phyloP scores from a whole-genome alignment of 495 filamentous ascomycete genomes.

The Clavariopsis aquatica region DNA sequence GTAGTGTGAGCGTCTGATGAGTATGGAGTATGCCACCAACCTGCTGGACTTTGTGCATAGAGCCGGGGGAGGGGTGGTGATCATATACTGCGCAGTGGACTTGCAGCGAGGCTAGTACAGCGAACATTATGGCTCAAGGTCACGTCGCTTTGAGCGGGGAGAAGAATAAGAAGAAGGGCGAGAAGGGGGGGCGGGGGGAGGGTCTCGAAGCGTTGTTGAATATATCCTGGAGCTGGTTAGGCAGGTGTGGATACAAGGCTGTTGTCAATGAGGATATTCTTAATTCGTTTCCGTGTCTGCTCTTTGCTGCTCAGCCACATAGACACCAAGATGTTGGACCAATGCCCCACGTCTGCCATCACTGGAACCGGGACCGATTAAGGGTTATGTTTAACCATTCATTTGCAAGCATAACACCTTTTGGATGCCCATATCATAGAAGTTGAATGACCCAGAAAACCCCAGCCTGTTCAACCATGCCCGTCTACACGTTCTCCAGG shows the following conservation, averaged over 20 bases:
- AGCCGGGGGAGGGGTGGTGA: no score
- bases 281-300: slow-evolving; percentile 14
- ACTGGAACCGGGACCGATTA: slow-evolving; percentile 6
- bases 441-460: slow-evolving; percentile 25
- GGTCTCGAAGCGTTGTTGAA: background rate
- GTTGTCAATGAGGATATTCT: background rate
- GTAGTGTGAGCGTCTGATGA: no score
- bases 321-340: slow-evolving; percentile 16
- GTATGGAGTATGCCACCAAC: no score
- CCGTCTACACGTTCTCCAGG: slow-evolving; percentile 80
- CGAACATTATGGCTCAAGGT: no score
- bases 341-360: slow-evolving; percentile 21
- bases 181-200: no score
- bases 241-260: background rate
- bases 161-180: no score
- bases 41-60: no score
- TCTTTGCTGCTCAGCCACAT: slow-evolving; percentile 23
- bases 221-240: background rate
- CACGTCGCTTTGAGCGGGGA: no score
- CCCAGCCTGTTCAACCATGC: slow-evolving; percentile 21
- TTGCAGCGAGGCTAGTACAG: no score
- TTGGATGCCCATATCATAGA: slow-evolving; percentile 36
- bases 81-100: no score
- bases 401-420: slow-evolving; percentile 39
- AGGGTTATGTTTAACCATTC: slow-evolving; percentile 35